A percentile compares a stretch with the other conserved stretches of the same genome.
phyloP scores from a whole-genome alignment of 1,139 yeast species.

The Scheffersomyces titani region DNA sequence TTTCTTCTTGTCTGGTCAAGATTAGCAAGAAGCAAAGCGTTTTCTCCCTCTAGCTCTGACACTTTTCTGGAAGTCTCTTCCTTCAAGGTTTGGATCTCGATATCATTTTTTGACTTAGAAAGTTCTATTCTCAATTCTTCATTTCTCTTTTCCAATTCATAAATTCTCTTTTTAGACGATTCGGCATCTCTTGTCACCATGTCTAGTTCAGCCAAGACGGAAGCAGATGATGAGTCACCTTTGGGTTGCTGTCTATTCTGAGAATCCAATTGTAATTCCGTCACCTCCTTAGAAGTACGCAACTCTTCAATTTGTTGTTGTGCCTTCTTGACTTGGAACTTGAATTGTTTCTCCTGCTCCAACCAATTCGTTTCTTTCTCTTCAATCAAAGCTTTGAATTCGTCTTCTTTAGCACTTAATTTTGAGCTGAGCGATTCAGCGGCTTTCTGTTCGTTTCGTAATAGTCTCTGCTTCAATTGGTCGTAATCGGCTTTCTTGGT shows the following conservation, averaged over 20 bases:
- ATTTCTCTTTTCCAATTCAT: conserved; percentile 77
- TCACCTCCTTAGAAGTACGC: conserved; percentile 56
- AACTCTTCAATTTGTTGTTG: conserved; percentile 55
- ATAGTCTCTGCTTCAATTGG: conserved; percentile 61
- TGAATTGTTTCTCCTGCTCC: conserved; percentile 47
- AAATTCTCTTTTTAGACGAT: conserved; percentile 63
- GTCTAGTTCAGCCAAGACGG: conserved; percentile 56
- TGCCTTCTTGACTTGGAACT: conserved; percentile 45
- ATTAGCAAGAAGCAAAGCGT: conserved; percentile 62
- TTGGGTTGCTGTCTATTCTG: conserved; percentile 29
- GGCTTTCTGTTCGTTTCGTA: conserved; percentile 58
- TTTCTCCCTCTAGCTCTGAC: conserved; percentile 65
- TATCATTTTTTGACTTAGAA: conserved; percentile 51
- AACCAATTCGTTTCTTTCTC: conserved; percentile 67
- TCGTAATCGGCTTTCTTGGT: conserved; percentile 77
- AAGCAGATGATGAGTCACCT: conserved; percentile 21
- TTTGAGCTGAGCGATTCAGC: conserved; percentile 51
- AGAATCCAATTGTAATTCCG: conserved; percentile 48
- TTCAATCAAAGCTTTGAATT: conserved; percentile 55
- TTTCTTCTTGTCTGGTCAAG: conserved; percentile 52
- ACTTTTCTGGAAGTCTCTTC: conserved; percentile 44
- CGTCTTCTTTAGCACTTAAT: conserved; percentile 62
- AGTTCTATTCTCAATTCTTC: conserved; percentile 70
- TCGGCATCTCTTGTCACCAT: conserved; percentile 75
- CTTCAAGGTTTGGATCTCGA: conserved; percentile 31